Evolutionary conservation across 306 rosid genomes (phyloP).

Genomic region (Fagus sylvatica): DNA sequence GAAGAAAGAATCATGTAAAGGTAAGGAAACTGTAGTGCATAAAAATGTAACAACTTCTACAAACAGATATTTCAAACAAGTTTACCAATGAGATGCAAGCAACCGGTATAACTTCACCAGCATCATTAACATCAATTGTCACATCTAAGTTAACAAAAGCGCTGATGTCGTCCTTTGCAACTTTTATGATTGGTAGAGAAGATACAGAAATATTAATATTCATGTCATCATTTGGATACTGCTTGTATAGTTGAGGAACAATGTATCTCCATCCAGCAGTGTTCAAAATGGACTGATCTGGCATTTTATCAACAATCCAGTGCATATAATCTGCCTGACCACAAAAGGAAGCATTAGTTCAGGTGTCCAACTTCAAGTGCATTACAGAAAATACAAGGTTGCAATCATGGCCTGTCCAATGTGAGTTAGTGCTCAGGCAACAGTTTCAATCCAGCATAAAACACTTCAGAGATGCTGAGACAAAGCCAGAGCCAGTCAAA

Average conservation of each 20-base stretch:
- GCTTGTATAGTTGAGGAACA: slow-evolving; percentile 73
- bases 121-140: slow-evolving; percentile 54
- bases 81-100: slow-evolving; percentile 80
- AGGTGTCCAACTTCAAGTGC: not conserved
- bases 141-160: slow-evolving; percentile 48
- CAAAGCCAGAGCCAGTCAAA: not conserved
- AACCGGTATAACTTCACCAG: slow-evolving; percentile 60
- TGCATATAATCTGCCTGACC: slow-evolving; percentile 54
- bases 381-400: not conserved
- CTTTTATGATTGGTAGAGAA: slow-evolving; percentile 63
- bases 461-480: not conserved
- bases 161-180: slow-evolving; percentile 41
- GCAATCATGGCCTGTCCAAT: not conserved
- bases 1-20: slow-evolving; percentile 15
- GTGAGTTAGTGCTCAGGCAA: not conserved
- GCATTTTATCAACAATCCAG: slow-evolving; percentile 54
- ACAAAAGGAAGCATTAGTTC: slow-evolving; percentile 16
- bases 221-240: slow-evolving; percentile 75
- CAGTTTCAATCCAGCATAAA: not conserved
- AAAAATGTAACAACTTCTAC: slow-evolving; percentile 5
- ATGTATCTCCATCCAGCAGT: slow-evolving; percentile 75
- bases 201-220: slow-evolving; percentile 53
- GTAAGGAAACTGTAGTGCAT: not conserved
- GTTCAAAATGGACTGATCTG: slow-evolving; percentile 61
- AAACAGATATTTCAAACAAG: slow-evolving; percentile 14